Conservation (phyloP, 164 flowering plant species). For the Echeveria elegans region DNA sequence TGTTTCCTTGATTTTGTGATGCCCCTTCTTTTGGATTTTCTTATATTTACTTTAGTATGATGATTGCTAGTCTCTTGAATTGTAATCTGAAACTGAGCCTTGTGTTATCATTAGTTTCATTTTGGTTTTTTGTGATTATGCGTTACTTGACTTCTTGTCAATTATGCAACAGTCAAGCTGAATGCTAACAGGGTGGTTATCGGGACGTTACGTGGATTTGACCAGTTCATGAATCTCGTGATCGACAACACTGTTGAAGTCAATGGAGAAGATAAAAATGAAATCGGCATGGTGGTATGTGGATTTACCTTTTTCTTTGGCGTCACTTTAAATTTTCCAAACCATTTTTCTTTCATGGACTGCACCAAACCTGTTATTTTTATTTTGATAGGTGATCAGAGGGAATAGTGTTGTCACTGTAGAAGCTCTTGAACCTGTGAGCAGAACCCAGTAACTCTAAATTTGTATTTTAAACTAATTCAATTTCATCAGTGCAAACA, state of each 20-base stretch:
- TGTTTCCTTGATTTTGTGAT: neutral
- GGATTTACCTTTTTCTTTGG: neutral
- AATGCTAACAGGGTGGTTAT: constrained; percentile 65
- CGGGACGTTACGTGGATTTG: constrained; percentile 72
- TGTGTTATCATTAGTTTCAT: neutral
- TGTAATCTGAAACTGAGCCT: neutral
- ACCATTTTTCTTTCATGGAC: neutral
- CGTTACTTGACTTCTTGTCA: neutral
- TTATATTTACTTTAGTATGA: neutral
- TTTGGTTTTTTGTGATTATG: neutral
- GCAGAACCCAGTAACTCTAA: constrained; percentile 20
- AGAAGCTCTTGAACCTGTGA: constrained; percentile 63
- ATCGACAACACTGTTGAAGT: constrained; percentile 61
- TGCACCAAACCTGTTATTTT: neutral
- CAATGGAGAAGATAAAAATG: constrained; percentile 57
- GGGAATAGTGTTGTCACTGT: constrained; percentile 69
- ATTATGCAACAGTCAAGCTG: constrained; percentile 49
- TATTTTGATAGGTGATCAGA: constrained; percentile 40
- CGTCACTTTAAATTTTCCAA: neutral
- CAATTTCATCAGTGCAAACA: too few species aligned
- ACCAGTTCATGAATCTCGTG: constrained; percentile 75
- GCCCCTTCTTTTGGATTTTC: neutral
- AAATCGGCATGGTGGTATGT: constrained; percentile 81
- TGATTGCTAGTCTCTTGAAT: neutral
- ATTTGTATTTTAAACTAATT: too few species aligned